These are phyloP conservation scores for Solanum paucissectum DNA, from an alignment of 257 asterid species.

Conservation along the genomic window DNA sequence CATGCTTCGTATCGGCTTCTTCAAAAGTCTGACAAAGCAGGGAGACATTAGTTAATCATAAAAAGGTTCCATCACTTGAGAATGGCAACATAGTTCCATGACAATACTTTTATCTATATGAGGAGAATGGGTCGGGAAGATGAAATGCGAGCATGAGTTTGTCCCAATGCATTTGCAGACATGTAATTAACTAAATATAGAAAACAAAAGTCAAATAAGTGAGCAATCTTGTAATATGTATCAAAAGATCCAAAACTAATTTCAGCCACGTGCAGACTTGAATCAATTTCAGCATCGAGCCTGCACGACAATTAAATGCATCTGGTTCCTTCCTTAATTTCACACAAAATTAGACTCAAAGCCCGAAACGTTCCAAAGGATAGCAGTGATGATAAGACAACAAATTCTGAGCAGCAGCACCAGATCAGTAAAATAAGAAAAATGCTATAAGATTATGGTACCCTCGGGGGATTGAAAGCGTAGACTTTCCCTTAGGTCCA, in stretches of 20 bases:
- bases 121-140: too few relatives aligned
- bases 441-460: background rate
- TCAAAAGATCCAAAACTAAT: background rate
- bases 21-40: conserved; percentile 61
- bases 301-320: background rate
- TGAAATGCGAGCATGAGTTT: background rate
- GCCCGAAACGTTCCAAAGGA: too few relatives aligned
- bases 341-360: background rate
- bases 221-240: background rate
- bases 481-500: background rate
- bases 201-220: background rate
- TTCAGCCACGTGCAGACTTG: background rate
- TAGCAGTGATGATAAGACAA: background rate
- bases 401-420: background rate
- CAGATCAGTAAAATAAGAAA: background rate
- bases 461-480: background rate
- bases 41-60: background rate
- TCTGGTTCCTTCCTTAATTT: background rate
- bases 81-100: too few relatives aligned
- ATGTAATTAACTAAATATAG: background rate
- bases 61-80: background rate
- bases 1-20: conserved; percentile 96
- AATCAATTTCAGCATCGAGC: background rate
- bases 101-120: too few relatives aligned
- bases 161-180: background rate